Evolutionary conservation across 2,329 filamentous ascomycete species (phyloP), one percentile per base, ranked within the genome.

Genomic region (Diplodia intermedia): DNA sequence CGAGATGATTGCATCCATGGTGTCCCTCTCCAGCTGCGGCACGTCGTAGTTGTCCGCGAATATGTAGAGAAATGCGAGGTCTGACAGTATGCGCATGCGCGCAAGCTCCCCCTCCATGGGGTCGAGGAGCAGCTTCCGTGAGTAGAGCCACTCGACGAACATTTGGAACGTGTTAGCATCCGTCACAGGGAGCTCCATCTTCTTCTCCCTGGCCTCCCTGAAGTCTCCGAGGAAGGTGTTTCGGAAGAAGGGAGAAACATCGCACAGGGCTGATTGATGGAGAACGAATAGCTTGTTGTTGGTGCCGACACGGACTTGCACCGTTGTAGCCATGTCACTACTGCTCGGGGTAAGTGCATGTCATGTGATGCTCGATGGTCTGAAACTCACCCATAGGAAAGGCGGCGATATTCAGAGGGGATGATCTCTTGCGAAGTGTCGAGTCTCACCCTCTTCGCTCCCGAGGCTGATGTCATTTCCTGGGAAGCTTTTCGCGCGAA

Each of bases 131-230:
- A 33, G 9, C 18, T 23, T 56, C 38, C 50, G 15, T 4, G 52
- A 56, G 52, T 66, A 66, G 8, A 56, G 50, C 50, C 50, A 66
- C 23, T 66, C 38, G 36, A 66, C 54, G 36, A 57, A 54, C 2
- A 50, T 23, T 18, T 66, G 38, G 38, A 56, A 66, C 1, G 31
- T 56, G 4, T 33, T 36, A 15, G 11, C 4, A 49, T 50, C 52
- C 4, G 63, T 66, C 7, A 49, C 38, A 0, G 52, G 38, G 2
- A 66, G 52, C n/a, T 23, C 23, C 26, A 66, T 40, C 26, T n/a
- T 55, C 31, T 26, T 56, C 38, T 66, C 63, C 14, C 20, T 20
- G 18, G 20, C 38, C 47, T 66, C 63, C 11, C 50, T 57, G 26
- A 26, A 66, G 18, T 23, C 18, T 9, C 52, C 54, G 3, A 49